These are phyloP conservation scores for Apiospora pterosperma DNA, from an alignment of 2,329 filamentous ascomycete species.

Conservation along the genomic window DNA sequence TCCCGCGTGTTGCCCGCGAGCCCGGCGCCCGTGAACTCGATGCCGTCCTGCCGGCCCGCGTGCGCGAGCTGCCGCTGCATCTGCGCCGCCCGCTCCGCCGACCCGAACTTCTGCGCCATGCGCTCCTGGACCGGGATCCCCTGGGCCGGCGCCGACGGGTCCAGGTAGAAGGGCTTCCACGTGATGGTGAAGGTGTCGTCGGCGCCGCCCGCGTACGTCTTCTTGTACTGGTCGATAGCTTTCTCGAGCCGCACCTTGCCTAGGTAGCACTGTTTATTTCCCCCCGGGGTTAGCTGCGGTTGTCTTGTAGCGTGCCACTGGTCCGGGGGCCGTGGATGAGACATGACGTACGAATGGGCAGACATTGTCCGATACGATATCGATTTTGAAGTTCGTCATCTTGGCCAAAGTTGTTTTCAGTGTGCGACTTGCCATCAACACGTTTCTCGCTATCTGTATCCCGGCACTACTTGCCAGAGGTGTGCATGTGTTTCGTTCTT, in stretches of 20 bases:
- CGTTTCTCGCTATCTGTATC: background rate
- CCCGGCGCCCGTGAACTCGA: slow-evolving; percentile 70
- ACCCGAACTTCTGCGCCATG: slow-evolving; percentile 64
- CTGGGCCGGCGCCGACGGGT: slow-evolving; percentile 54
- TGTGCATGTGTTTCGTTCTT: background rate
- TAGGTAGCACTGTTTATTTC: slow-evolving; percentile 66
- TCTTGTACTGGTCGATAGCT: slow-evolving; percentile 66
- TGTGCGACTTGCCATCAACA: background rate
- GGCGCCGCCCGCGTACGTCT: slow-evolving; percentile 52
- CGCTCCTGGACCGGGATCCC: slow-evolving; percentile 45
- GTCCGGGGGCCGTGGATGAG: too few species aligned
- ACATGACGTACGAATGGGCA: slow-evolving; percentile 58
- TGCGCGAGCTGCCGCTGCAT: slow-evolving; percentile 53
- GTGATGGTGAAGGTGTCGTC: slow-evolving; percentile 68
- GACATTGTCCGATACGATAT: slow-evolving; percentile 76
- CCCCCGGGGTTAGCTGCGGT: slow-evolving; percentile 14
- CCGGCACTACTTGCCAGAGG: background rate
- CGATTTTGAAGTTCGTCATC: slow-evolving; percentile 75
- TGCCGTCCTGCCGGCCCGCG: slow-evolving; percentile 60
- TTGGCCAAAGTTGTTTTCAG: background rate
- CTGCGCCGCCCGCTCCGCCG: slow-evolving; percentile 47
- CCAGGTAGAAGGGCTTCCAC: slow-evolving; percentile 80
- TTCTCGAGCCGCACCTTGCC: slow-evolving; percentile 72
- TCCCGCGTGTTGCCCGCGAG: slow-evolving; percentile 75
- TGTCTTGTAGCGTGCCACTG: too few species aligned